Evolutionary conservation across 495 filamentous ascomycete species (phyloP).

Genomic region (Bathelium albidoporum): DNA sequence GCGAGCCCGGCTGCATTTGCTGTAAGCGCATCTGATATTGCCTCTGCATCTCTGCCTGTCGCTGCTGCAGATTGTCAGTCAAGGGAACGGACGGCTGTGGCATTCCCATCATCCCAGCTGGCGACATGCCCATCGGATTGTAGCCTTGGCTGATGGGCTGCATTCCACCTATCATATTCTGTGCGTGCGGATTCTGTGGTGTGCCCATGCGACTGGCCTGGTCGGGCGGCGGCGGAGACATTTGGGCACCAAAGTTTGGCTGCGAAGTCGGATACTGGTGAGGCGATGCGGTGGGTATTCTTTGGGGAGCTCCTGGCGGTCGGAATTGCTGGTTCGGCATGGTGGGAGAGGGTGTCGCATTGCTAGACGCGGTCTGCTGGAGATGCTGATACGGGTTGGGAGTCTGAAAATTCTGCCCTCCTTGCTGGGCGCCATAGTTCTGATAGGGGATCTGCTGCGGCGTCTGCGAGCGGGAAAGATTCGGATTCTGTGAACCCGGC

Average conservation of each 20-base stretch:
- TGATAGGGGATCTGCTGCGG: slow-evolving; percentile 64
- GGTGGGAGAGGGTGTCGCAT: slow-evolving; percentile 78
- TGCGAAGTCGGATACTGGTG: slow-evolving; percentile 64
- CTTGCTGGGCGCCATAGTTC: slow-evolving; percentile 47
- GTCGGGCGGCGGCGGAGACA: slow-evolving; percentile 63
- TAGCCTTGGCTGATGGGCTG: slow-evolving; percentile 34
- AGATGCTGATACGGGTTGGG: slow-evolving; percentile 71
- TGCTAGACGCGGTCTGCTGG: slow-evolving; percentile 67
- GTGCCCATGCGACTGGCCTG: slow-evolving; percentile 63
- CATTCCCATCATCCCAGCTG: slow-evolving; percentile 23
- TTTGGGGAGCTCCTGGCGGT: slow-evolving; percentile 49
- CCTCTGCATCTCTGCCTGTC: slow-evolving; percentile 30
- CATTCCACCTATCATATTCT: slow-evolving; percentile 41
- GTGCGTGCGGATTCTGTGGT: slow-evolving; percentile 54
- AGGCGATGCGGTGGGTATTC: slow-evolving; percentile 82
- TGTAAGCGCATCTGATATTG: slow-evolving; percentile 34
- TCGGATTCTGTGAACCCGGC: slow-evolving; percentile 36
- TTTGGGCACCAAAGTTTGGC: slow-evolving; percentile 56
- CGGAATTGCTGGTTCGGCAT: slow-evolving; percentile 67
- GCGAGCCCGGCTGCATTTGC: slow-evolving; percentile 49
- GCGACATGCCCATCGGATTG: slow-evolving; percentile 39
- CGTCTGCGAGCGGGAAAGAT: slow-evolving; percentile 75
- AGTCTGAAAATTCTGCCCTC: slow-evolving; percentile 47
- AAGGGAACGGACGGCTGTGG: slow-evolving; percentile 8
- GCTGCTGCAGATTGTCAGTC: slow-evolving; percentile 36